Percentiles rank a stretch among this genome's conserved stretches.
These are phyloP conservation scores for Fennellomyces sp. DNA, from an alignment of 371 early-diverging fungal species.

Conservation along the genomic window DNA sequence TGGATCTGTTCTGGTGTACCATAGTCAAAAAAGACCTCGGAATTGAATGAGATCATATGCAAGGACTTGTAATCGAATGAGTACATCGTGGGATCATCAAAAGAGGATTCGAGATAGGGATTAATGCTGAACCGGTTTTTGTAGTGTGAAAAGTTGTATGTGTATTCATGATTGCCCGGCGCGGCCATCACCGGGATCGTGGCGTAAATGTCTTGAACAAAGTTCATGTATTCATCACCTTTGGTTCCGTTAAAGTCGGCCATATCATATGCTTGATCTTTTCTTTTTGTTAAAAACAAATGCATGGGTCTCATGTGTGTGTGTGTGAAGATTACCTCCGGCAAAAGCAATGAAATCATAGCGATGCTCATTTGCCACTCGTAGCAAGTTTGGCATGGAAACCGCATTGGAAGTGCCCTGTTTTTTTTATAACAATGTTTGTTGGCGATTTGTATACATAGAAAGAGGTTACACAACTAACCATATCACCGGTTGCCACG, in stretches of 20 bases:
- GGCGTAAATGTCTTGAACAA: constrained; percentile 26
- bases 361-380: constrained; percentile 21
- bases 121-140: constrained; percentile 25
- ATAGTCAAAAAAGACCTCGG: constrained; percentile 22
- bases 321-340: constrained; percentile 12
- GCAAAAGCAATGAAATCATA: constrained; percentile 39
- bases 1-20: constrained; percentile 20
- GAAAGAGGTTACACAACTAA: too few relatives aligned
- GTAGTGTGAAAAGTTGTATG: constrained; percentile 31
- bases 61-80: constrained; percentile 26
- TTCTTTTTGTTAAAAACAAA: not conserved
- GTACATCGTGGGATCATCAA: constrained; percentile 19
- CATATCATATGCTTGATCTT: constrained; percentile 28
- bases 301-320: not conserved
- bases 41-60: constrained; percentile 20
- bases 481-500: constrained; percentile 32
- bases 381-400: constrained; percentile 23
- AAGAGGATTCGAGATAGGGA: constrained; percentile 20
- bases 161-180: constrained; percentile 24
- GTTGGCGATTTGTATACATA: not conserved
- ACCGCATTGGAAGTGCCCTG: constrained; percentile 37
- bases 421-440: not conserved
- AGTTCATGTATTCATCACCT: constrained; percentile 32
- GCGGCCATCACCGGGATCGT: constrained; percentile 24
- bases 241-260: constrained; percentile 29